phyloP scores from a whole-genome alignment of 2,329 filamentous ascomycete genomes.

The Botrytis aclada region DNA sequence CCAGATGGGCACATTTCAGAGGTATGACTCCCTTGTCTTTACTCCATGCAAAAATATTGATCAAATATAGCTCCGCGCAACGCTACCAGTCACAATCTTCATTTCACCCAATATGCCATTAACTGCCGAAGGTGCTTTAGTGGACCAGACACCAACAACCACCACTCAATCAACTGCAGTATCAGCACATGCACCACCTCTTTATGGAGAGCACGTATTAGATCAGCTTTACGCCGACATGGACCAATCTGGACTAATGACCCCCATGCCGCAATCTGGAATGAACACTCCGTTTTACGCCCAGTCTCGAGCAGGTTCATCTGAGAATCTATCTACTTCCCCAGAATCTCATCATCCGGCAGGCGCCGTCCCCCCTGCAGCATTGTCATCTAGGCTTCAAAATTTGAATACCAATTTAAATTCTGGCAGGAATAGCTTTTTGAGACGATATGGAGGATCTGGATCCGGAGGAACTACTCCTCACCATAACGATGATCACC shows the following conservation, averaged over 20 bases:
- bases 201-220: slow-evolving; percentile 85
- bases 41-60: slow-evolving; percentile 24
- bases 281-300: slow-evolving; percentile 76
- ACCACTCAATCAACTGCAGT: slow-evolving; percentile 46
- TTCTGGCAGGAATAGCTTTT: slow-evolving; percentile 43
- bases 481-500: slow-evolving; percentile 23
- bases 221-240: slow-evolving; percentile 90
- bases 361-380: slow-evolving; percentile 48
- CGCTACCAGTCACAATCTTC: slow-evolving; percentile 86
- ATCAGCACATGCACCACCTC: slow-evolving; percentile 73
- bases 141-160: slow-evolving; percentile 55
- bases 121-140: slow-evolving; percentile 79
- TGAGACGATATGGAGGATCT: slow-evolving; percentile 34
- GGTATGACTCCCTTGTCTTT: slow-evolving; percentile 43
- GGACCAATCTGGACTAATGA: slow-evolving; percentile 77
- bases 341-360: slow-evolving; percentile 47
- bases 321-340: slow-evolving; percentile 68
- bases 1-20: slow-evolving; percentile 94
- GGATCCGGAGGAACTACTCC: slow-evolving; percentile 38
- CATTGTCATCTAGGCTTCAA: slow-evolving; percentile 64
- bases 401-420: slow-evolving; percentile 66
- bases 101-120: slow-evolving; percentile 92
- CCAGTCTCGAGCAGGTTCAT: slow-evolving; percentile 70
- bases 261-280: slow-evolving; percentile 66
- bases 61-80: slow-evolving; percentile 69